phyloP scores from a whole-genome alignment of 2,329 filamentous ascomycete genomes.

The Cladorrhinum sp. region DNA sequence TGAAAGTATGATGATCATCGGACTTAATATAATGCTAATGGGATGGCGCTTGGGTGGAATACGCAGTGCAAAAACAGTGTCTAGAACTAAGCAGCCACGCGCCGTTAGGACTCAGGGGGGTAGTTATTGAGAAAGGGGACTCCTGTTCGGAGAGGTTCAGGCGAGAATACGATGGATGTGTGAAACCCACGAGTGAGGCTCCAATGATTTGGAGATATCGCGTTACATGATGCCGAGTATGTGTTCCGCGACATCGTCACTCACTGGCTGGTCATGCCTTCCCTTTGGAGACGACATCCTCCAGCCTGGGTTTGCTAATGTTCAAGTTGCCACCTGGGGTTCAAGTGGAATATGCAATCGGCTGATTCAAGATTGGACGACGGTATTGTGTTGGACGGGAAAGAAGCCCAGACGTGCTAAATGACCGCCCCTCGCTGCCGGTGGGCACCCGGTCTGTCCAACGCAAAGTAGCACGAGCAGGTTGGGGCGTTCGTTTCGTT shows the following conservation, averaged over 20 bases:
- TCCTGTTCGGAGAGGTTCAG: neutral
- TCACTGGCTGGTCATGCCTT: neutral
- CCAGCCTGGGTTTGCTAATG: neutral
- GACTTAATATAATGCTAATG: neutral
- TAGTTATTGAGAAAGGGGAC: neutral
- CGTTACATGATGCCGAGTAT: neutral
- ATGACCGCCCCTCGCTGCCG: neutral
- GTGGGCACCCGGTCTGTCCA: neutral
- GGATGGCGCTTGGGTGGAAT: neutral
- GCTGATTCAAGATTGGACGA: neutral
- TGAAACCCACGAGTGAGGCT: neutral
- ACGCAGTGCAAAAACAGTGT: neutral
- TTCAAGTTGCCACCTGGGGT: neutral
- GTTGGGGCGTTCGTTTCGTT: neutral
- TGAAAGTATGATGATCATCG: neutral
- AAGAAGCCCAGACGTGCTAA: neutral
- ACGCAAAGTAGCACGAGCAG: neutral
- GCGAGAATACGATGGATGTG: slow-evolving; percentile 7
- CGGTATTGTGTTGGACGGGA: neutral
- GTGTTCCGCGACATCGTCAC: neutral
- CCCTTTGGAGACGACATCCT: neutral
- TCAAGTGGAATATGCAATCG: neutral
- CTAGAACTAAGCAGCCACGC: neutral
- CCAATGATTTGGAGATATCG: slow-evolving; percentile 3
- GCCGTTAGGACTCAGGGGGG: neutral